phyloP scores from a whole-genome alignment of 352 stramenopile species.

The Sclerospora graminicola region DNA sequence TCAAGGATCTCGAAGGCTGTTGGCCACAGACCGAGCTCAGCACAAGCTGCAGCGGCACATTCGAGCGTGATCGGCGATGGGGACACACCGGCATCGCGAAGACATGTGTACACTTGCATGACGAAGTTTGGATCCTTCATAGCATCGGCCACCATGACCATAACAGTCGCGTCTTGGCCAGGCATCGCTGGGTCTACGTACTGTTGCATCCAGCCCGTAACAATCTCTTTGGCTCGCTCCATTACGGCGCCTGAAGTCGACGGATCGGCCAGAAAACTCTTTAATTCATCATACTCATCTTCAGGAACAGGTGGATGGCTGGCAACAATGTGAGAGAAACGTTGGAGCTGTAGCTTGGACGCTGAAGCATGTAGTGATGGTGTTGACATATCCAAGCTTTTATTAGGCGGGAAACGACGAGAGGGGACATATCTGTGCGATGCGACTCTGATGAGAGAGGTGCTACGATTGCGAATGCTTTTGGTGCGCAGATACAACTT shows the following conservation, averaged over 20 bases:
- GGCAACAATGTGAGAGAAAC: slow-evolving; percentile 9
- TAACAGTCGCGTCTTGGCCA: slow-evolving; percentile 62
- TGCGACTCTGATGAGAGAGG: not conserved
- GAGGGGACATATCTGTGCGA: slow-evolving; percentile 4
- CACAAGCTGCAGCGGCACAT: slow-evolving; percentile 48
- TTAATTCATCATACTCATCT: slow-evolving; percentile 54
- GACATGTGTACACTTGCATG: slow-evolving; percentile 43
- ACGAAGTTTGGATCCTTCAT: slow-evolving; percentile 45
- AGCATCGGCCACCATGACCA: slow-evolving; percentile 67
- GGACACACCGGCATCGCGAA: slow-evolving; percentile 41
- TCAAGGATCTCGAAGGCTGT: slow-evolving; percentile 53
- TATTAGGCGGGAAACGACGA: slow-evolving; percentile 3
- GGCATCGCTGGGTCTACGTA: slow-evolving; percentile 58
- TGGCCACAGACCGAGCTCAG: slow-evolving; percentile 35
- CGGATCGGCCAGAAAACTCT: slow-evolving; percentile 44
- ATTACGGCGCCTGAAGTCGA: slow-evolving; percentile 19
- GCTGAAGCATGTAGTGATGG: slow-evolving; percentile 1
- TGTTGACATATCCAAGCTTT: slow-evolving; percentile 1
- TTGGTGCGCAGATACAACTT: slow-evolving; percentile 7
- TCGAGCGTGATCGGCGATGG: slow-evolving; percentile 65
- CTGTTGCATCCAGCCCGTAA: slow-evolving; percentile 37
- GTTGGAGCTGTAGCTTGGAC: slow-evolving; percentile 6
- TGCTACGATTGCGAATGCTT: not conserved
- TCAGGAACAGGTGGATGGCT: slow-evolving; percentile 15
- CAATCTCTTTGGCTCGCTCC: slow-evolving; percentile 31